These are phyloP conservation scores for Podila epigama DNA, from an alignment of 192 early-diverging fungal genomes.

Conservation along the genomic window DNA sequence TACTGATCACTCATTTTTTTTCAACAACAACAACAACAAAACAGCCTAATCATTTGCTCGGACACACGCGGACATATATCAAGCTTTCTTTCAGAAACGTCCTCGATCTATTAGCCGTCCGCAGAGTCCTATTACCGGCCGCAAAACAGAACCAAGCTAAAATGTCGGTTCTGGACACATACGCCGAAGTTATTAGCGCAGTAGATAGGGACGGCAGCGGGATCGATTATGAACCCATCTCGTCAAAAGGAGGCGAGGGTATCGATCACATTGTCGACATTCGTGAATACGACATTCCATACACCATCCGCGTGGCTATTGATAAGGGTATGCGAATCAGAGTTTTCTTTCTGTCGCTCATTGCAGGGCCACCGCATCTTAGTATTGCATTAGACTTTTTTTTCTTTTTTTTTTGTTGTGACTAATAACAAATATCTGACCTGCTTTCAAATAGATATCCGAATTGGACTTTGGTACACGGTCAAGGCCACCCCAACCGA, in stretches of 20 bases:
- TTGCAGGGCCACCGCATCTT: too few species aligned
- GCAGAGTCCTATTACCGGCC: conserved; percentile 75
- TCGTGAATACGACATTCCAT: conserved; percentile 98
- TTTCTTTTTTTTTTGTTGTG: too few species aligned
- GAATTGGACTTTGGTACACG: conserved; percentile 96
- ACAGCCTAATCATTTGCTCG: conserved; percentile 92
- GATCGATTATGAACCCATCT: conserved; percentile 20
- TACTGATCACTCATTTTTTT: neutral
- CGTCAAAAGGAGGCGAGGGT: conserved; percentile 56
- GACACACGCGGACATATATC: conserved; percentile 71
- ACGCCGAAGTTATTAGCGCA: conserved; percentile 74
- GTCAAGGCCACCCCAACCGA: conserved; percentile 63
- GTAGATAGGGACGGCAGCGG: conserved; percentile 16
- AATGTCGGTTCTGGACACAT: conserved; percentile 67
- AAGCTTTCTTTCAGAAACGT: conserved; percentile 89
- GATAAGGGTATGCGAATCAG: conserved; percentile 90
- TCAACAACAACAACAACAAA: neutral
- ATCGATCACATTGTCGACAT: conserved; percentile 85
- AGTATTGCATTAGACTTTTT: too few species aligned
- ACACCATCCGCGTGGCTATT: conserved; percentile 94
- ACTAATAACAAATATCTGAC: neutral
- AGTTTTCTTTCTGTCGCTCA: too few species aligned
- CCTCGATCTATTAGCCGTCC: conserved; percentile 76
- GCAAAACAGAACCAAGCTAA: conserved; percentile 74
- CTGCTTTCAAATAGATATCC: conserved; percentile 65